A percentile compares a stretch with the other conserved stretches of the same genome.
These are phyloP conservation scores for Eragrostis curvula DNA, from an alignment of 176 grass and related monocot species.

Conservation along the genomic window DNA sequence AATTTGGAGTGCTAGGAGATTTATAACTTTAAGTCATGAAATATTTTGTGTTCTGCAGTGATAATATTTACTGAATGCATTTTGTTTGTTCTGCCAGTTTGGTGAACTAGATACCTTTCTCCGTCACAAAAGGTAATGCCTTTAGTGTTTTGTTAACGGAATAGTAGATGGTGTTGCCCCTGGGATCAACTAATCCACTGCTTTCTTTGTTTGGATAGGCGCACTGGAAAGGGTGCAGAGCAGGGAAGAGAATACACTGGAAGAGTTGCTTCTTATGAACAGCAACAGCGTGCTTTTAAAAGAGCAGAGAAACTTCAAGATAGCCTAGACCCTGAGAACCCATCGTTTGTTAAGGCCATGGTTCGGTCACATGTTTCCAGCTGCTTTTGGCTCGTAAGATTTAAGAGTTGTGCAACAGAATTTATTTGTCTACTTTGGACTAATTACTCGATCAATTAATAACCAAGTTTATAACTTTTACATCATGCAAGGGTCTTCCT, in stretches of 20 bases:
- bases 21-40: conserved; percentile 3
- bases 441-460: not conserved
- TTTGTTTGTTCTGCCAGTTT: conserved; percentile 52
- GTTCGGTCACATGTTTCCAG: conserved; percentile 92
- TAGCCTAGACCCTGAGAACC: conserved; percentile 59
- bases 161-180: conserved; percentile 5
- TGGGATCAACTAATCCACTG: conserved; percentile 2
- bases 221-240: conserved; percentile 53
- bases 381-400: conserved; percentile 99
- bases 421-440: conserved; percentile 4
- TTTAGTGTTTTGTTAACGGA: conserved; percentile 7
- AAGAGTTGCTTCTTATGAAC: conserved; percentile 74
- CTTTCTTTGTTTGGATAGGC: conserved; percentile 45
- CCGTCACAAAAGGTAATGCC: conserved; percentile 64
- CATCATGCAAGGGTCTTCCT: conserved; percentile 67
- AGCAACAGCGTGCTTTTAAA: conserved; percentile 71
- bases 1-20: conserved; percentile 9
- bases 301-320: conserved; percentile 76
- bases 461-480: not conserved
- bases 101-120: conserved; percentile 67
- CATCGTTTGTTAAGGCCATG: conserved; percentile 93
- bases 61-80: not conserved
- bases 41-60: not conserved
- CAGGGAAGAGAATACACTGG: conserved; percentile 78
- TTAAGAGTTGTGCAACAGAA: conserved; percentile 27